Base-by-base conservation (phyloP, 192 early-diverging fungal genomes). In the Backusella mclennaniae region DNA sequence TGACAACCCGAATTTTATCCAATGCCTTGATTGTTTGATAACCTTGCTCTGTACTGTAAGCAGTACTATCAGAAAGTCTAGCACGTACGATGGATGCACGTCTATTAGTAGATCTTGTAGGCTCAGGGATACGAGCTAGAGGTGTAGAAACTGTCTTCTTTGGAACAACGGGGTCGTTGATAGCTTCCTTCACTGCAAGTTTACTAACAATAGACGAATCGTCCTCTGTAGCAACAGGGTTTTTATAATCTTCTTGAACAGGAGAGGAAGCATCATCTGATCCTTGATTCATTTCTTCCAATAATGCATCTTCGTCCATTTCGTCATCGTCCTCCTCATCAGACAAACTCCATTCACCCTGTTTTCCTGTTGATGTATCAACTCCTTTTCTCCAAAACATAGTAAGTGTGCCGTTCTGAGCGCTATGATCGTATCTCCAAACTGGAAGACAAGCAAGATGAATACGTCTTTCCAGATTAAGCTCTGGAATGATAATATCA, bases 401-500 rank as follows among this genome's bases (percentile, higher is more conserved):
- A 31, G 76, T 85, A 42, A 89, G 44, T 2, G 76, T 79, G 9
- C 72, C 77, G 9, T 49, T 56, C 19, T 84, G 81, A 3, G 69
- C 39, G 11, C 73, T 73, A 33, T 72, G 33, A 26, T 77, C 70
- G 8, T 52, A 77, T 23, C 70, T n/a, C 53, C 76, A 66, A 3
- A 89, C 35, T 19, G 88, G 88, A 36, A 89, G 67, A 49, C 85
- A 83, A 19, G 87, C 88, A 53, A 88, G 74, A 70, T 89, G 82
- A 11, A 89, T 74, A 33, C 89, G 83, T 78, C 90, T 93, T 82
- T 96, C 95, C 66, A 96, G 75, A 35, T 93, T 93, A 68, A 87
- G 94, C 33, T 86, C 82, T 29, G 86, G 85, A 0, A 96, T 84
- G 52, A 94, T 71, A 7, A 96, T 91, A 84, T 96, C 95, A 69